phyloP scores from a whole-genome alignment of 805 yeast species.

The Cyberlindnera americana region DNA sequence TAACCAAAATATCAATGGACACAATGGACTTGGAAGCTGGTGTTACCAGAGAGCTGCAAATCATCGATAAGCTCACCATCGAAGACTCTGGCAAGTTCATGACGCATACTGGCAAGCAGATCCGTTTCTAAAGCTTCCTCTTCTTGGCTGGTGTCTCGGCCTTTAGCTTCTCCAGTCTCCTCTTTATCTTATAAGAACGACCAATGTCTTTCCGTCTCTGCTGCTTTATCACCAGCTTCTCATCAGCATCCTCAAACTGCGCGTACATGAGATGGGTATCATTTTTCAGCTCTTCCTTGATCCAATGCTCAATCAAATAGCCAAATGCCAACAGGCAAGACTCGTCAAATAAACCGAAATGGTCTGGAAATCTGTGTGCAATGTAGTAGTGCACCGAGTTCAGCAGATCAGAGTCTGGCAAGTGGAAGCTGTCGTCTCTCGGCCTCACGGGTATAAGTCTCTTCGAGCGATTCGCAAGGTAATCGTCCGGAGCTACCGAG shows the following conservation, averaged over 20 bases:
- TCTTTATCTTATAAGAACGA: not conserved
- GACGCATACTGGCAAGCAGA: slow-evolving; percentile 17
- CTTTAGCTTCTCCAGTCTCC: not conserved
- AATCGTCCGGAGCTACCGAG: slow-evolving; percentile 2
- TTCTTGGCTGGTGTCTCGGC: not conserved
- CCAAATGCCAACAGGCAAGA: slow-evolving; percentile 36
- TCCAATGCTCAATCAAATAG: slow-evolving; percentile 35
- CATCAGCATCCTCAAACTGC: slow-evolving; percentile 10
- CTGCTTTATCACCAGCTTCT: not conserved
- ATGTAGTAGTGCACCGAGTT: slow-evolving; percentile 35
- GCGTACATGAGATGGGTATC: slow-evolving; percentile 9
- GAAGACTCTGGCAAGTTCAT: slow-evolving; percentile 22
- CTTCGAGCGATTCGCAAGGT: slow-evolving; percentile 1
- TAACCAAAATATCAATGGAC: slow-evolving; percentile 10
- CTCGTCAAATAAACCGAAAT: slow-evolving; percentile 32
- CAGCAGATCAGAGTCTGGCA: slow-evolving; percentile 29
- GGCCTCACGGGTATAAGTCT: slow-evolving; percentile 18
- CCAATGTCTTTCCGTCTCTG: not conserved
- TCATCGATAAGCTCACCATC: slow-evolving; percentile 13
- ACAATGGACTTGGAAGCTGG: slow-evolving; percentile 15
- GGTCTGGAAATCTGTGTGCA: slow-evolving; percentile 23
- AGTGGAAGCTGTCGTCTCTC: slow-evolving; percentile 12
- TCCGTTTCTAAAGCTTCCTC: slow-evolving; percentile 13
- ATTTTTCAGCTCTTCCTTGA: slow-evolving; percentile 24
- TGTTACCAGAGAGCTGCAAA: slow-evolving; percentile 16